These are phyloP conservation scores for Crithidia sp. DNA, from an alignment of 208 protist species.

Conservation along the genomic window DNA sequence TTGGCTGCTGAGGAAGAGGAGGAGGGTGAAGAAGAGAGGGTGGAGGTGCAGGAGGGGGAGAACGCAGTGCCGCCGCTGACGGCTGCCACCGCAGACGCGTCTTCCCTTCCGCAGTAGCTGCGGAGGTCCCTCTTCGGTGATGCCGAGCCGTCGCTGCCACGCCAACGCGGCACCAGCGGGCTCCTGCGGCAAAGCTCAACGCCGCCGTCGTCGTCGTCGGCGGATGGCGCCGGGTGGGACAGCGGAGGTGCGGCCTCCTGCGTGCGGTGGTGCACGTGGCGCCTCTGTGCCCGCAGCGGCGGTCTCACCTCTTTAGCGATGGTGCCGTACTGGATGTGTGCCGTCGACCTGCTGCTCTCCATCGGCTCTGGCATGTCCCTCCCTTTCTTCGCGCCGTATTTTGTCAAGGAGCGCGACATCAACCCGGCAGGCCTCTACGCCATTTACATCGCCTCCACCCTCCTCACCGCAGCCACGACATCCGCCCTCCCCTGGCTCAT, in stretches of 20 bases:
- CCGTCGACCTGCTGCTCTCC: conserved; percentile 50
- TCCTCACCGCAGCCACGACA: conserved; percentile 30
- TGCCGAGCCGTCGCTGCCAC: no score
- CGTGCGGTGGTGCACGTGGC: not conserved
- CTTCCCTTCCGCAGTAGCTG: not conserved
- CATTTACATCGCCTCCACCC: conserved; percentile 42
- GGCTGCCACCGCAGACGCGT: no score
- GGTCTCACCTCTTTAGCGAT: conserved; percentile 12
- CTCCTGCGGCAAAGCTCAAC: no score
- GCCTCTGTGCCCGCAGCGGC: not conserved
- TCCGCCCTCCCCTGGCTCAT: conserved; percentile 32
- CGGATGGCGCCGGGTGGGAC: not conserved
- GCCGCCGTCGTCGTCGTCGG: no score
- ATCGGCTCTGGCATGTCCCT: conserved; percentile 64
- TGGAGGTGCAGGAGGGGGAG: not conserved
- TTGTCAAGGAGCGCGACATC: conserved; percentile 27
- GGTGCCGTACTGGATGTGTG: conserved; percentile 61
- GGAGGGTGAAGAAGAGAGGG: not conserved
- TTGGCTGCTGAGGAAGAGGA: not conserved
- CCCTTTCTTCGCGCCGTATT: conserved; percentile 56
- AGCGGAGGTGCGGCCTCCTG: not conserved
- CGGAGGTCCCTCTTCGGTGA: not conserved
- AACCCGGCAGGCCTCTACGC: conserved; percentile 37
- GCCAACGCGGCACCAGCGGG: no score
- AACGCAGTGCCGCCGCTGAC: not conserved